A percentile compares a stretch with the other conserved stretches of the same genome.
phyloP scores from a whole-genome alignment of 495 filamentous ascomycete genomes.

The Lepraria neglecta region DNA sequence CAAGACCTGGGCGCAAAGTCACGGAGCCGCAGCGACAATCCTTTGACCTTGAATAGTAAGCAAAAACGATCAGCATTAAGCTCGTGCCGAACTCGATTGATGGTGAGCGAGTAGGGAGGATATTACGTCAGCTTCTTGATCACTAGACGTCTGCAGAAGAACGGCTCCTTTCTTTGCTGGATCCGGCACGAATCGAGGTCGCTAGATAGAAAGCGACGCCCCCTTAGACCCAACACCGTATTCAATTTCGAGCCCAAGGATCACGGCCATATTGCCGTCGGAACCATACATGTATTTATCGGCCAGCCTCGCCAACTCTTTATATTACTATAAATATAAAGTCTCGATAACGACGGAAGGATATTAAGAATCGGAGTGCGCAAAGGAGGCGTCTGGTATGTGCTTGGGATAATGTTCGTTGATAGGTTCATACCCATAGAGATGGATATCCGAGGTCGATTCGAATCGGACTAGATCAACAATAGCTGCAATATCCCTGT shows the following conservation, averaged over 20 bases:
- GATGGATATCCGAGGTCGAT: neutral
- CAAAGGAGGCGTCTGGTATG: conserved; percentile 1
- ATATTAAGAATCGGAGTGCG: neutral
- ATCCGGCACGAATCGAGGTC: neutral
- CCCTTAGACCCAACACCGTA: neutral
- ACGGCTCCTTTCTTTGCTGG: no score
- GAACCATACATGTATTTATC: conserved; percentile 2
- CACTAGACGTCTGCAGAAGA: no score
- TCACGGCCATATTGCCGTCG: neutral
- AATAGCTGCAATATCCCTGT: no score
- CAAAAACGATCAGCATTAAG: no score
- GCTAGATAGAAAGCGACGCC: conserved; percentile 1
- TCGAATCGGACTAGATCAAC: no score
- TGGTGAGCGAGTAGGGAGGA: no score
- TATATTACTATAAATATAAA: neutral
- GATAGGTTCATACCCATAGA: conserved; percentile 1
- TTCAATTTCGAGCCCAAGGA: conserved; percentile 1
- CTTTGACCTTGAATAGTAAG: no score
- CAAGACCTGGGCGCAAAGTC: no score
- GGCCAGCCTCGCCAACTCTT: conserved; percentile 7
- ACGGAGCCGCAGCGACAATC: no score
- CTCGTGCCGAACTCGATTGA: no score
- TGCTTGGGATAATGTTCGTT: conserved; percentile 2
- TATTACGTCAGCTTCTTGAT: no score
- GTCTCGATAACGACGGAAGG: neutral